Evolutionary conservation across 768 basidiomycete species (phyloP).

Genomic region (Trametes sanguinea): DNA sequence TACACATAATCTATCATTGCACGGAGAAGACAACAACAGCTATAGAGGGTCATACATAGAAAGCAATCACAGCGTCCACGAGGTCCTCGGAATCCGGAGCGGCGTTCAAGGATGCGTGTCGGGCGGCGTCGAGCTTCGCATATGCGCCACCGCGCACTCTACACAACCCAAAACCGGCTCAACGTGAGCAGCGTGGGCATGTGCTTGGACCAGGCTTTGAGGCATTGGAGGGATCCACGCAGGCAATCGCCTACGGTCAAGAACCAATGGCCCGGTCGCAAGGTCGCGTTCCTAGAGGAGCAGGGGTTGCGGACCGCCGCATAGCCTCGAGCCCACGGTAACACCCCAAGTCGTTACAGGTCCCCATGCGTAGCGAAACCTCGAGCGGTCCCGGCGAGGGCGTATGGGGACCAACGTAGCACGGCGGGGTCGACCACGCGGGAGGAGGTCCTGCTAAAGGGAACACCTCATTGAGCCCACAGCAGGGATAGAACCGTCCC

Average conservation of each 20-base stretch:
- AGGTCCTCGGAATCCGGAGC: neutral
- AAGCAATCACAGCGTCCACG: neutral
- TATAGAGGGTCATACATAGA: too few species aligned
- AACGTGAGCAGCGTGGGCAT: too few species aligned
- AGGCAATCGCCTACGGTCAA: too few species aligned
- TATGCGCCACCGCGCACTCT: neutral
- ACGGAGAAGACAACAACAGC: too few species aligned
- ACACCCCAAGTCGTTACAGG: neutral
- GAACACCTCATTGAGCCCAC: neutral
- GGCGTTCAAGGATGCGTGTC: neutral
- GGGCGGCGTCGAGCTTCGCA: neutral
- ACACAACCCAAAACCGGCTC: too few species aligned
- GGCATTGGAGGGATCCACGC: too few species aligned
- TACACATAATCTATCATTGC: too few species aligned
- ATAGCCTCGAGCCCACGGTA: neutral
- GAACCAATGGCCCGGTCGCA: too few species aligned
- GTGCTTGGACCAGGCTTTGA: too few species aligned
- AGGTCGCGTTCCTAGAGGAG: neutral
- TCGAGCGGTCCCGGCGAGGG: neutral
- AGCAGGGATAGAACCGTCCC: slow-evolving; percentile 4
- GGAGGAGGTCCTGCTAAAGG: neutral
- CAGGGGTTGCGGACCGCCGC: neutral
- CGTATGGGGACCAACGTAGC: slow-evolving; percentile 12
- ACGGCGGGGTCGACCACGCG: neutral
- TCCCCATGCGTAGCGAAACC: neutral